Evolutionary conservation across 2,329 filamentous ascomycete species (phyloP).

Genomic region (Neophaeococcomyces aloes): DNA sequence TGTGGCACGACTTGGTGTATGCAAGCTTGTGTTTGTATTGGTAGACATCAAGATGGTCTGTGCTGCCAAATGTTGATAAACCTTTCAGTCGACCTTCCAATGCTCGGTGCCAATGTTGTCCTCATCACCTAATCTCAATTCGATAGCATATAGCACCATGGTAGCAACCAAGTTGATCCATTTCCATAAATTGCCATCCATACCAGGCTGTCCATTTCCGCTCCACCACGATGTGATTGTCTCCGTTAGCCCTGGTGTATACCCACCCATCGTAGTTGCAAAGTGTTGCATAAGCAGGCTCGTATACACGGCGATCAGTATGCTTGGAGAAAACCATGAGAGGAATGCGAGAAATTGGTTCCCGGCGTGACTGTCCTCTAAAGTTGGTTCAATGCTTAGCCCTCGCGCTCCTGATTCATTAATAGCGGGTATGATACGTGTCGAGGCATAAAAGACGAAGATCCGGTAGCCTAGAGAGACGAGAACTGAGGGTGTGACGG

Average conservation of each 20-base stretch:
- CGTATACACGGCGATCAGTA: slow-evolving; percentile 92
- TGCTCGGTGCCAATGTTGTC: slow-evolving; percentile 67
- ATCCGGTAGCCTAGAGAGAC: slow-evolving; percentile 90
- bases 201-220: slow-evolving; percentile 57
- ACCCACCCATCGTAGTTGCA: slow-evolving; percentile 53
- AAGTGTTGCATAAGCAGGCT: slow-evolving; percentile 94
- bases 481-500: slow-evolving; percentile 89
- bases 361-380: slow-evolving; percentile 77
- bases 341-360: slow-evolving; percentile 71
- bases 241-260: slow-evolving; percentile 39
- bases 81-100: slow-evolving; percentile 79
- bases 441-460: slow-evolving; percentile 90
- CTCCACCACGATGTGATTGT: slow-evolving; percentile 69
- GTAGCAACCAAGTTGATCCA: slow-evolving; percentile 89
- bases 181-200: slow-evolving; percentile 77
- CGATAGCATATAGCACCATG: slow-evolving; percentile 80
- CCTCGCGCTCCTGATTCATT: slow-evolving; percentile 75
- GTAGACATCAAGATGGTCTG: no score
- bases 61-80: not conserved
- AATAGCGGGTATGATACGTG: slow-evolving; percentile 88
- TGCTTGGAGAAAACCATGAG: slow-evolving; percentile 89
- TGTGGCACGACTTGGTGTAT: no score
- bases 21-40: no score
- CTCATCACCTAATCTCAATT: slow-evolving; percentile 69
- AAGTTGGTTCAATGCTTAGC: slow-evolving; percentile 69